Evolutionary conservation across 1,139 yeast genomes (phyloP), one percentile per base, ranked within the genome.

Genomic region (Kodamaea ohmeri): DNA sequence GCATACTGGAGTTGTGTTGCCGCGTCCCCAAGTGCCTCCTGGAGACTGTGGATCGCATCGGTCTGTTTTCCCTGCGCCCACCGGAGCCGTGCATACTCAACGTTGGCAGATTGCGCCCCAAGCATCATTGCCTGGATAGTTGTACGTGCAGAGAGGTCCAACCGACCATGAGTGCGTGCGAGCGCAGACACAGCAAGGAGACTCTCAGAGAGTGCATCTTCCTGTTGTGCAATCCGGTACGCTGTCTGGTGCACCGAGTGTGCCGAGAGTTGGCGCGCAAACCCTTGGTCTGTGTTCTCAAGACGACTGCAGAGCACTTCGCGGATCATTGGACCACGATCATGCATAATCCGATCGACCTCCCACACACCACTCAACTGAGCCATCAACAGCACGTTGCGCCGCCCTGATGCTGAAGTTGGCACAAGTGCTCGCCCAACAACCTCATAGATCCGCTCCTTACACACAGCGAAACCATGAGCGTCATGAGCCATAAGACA

Each of bases 31-130:
- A 61, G 46, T 39, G 78, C 60, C 47, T 75, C 71, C 45, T 75
- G 58, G 35, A 90, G 65, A 7, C 80, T 71, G 38, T 83, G 79
- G 29, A 92, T 72, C 0, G 98, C 98, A 49, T 89, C 83, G 14
- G 92, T 78, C 46, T 81, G 89, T 45, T 88, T 94, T 1, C 95
- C 96, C 55, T 87, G 89, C 1, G 80, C 83, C 97, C 98, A 92
- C 35, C 89, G 60, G 6, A 94, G 69, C 42, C 86, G 81, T 0
- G 97, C 87, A 57, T 86, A 85, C 55, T 89, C 96, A 28, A 84
- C 67, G 43, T 80, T 82, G 1, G 94, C 88, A 17, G 71, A 67
- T 22, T 68, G 67, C 26, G 71, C 66, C 28, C 63, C 55, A 12
- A 73, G 54, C 4, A 72, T 68, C 59, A 80, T 68, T 0, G 95